Conservation (phyloP, 202 grass and related monocot species). For the Setaria viridis region DNA sequence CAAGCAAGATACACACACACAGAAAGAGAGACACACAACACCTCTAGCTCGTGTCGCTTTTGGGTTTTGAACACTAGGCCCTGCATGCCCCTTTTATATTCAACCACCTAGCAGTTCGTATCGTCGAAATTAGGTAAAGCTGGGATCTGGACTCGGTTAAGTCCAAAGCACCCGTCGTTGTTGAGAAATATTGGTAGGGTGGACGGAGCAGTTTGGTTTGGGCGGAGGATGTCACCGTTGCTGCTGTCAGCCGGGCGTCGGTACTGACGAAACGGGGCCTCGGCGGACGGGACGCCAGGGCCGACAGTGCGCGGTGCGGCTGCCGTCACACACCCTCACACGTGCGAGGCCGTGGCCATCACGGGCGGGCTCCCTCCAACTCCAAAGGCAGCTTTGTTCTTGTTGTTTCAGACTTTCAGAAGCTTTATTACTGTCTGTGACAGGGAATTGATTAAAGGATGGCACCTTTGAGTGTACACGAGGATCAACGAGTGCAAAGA, state of each 20-base stretch:
- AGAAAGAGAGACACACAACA: too few species aligned
- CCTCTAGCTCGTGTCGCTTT: constrained; percentile 5
- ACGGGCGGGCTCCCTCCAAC: background rate
- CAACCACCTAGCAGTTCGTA: constrained; percentile 44
- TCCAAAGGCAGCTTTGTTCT: constrained; percentile 1
- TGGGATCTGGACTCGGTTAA: constrained; percentile 26
- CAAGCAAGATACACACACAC: background rate
- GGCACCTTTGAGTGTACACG: background rate
- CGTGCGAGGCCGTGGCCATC: constrained; percentile 22
- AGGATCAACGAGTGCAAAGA: background rate
- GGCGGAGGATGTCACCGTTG: constrained; percentile 23
- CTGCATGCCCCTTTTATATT: background rate
- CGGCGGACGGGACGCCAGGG: background rate
- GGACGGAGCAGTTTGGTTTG: background rate
- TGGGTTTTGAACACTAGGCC: constrained; percentile 12
- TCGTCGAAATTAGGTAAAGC: constrained; percentile 43
- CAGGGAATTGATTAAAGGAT: background rate
- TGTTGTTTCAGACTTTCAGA: background rate
- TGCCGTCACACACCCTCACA: background rate
- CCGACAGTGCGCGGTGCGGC: background rate
- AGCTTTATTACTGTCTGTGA: background rate
- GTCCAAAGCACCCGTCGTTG: constrained; percentile 42
- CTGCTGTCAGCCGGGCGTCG: constrained; percentile 51
- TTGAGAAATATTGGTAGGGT: constrained; percentile 27
- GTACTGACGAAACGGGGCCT: constrained; percentile 40